These are phyloP conservation scores for Lactarius hatsudake DNA, from an alignment of 768 basidiomycete genomes.

Conservation along the genomic window DNA sequence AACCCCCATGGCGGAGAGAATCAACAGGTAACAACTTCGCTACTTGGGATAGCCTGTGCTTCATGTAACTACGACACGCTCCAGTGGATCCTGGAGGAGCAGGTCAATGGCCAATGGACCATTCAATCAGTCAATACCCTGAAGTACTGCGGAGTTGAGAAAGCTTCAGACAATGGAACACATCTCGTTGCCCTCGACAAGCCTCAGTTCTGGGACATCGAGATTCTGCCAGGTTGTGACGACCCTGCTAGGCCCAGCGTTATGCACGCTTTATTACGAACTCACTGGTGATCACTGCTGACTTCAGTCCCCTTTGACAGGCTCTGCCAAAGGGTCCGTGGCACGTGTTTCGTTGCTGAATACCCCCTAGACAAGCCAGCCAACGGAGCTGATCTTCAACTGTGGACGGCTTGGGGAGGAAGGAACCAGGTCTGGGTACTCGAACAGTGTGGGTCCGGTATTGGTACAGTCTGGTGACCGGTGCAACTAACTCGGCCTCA, in stretches of 20 bases:
- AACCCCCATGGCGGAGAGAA: neutral
- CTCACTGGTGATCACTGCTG: neutral
- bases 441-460: neutral
- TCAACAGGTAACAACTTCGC: neutral
- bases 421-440: neutral
- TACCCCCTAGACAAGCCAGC: neutral
- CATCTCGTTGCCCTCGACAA: neutral
- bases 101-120: neutral
- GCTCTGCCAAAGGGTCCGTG: neutral
- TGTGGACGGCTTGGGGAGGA: neutral
- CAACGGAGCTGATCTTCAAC: neutral
- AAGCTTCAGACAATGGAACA: neutral
- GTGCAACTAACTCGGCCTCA: neutral
- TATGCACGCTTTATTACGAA: neutral
- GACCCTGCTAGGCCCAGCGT: neutral
- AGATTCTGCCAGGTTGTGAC: neutral
- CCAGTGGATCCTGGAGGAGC: neutral
- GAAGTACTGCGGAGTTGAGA: neutral
- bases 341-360: neutral
- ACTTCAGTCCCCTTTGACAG: neutral
- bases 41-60: neutral
- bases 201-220: neutral
- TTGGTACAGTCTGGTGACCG: neutral
- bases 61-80: neutral
- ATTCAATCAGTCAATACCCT: neutral